Base-by-base conservation (phyloP, 2,329 filamentous ascomycete genomes). In the Aspergillus melleus region DNA sequence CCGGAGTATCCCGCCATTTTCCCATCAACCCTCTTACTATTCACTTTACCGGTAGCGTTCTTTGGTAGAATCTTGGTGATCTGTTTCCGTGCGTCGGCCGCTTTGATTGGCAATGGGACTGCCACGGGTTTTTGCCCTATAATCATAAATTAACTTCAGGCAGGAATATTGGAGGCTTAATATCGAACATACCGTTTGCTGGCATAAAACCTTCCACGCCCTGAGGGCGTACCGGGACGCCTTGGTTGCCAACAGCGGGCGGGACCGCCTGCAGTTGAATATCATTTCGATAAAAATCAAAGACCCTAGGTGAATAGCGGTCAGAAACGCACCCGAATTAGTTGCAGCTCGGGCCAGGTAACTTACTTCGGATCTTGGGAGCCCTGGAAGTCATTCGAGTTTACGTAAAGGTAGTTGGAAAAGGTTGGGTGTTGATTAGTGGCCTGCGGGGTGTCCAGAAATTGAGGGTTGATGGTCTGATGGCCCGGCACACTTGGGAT, bases 1-100 rank as follows among this genome's bases (percentile, higher is more conserved):
- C 73, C 78, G 11, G 77, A 77, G 52, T 80, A 81, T 24, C 77
- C 77, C 47, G 79, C 77, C 19, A 68, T 64, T 36, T 61, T 67
- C 9, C 61, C 63, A 49, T 61, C 59, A 3, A 52, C 29, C 53
- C 67, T 74, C 56, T 74, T 76, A 20, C 53, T 49, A 14, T 57
- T 49, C 11, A 51, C 22, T 61, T 74, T 72, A 32, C 55, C 61
- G 19, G 63, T 49, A 1, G 56, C 30, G 54, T 71, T 74, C 51
- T 64, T 73, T 4, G 66, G 32, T 42, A 61, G 59, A 51, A 71
- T 74, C 39, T 68, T 68, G 12, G 59, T 53, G 8, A 59, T 67
- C 19, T 68, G 66, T 42, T 64, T 66, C 44, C 61, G 63, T 44
- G 61, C 46, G 20, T 63, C 64, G 22, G 53, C 56, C 8, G 57